Evolutionary conservation across 495 filamentous ascomycete genomes (phyloP).

Genomic region (Tuber calosporum): DNA sequence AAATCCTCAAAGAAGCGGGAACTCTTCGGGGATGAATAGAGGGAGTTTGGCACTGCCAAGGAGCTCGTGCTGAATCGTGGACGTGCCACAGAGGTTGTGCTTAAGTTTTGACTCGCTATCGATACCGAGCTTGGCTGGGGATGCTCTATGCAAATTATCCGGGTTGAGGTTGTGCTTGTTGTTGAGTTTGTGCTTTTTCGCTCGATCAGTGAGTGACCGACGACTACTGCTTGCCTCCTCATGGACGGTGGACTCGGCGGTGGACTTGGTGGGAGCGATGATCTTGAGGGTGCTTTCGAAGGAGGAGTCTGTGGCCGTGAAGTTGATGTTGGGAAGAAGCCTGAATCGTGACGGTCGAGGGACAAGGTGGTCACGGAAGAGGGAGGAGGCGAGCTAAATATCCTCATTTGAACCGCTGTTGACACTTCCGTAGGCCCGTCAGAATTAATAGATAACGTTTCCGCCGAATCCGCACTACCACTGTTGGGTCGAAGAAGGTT

Average conservation of each 20-base stretch:
- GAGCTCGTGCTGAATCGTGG: background rate
- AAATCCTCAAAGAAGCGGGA: constrained; percentile 31
- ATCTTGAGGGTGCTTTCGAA: background rate
- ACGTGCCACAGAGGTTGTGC: background rate
- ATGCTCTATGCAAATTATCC: background rate
- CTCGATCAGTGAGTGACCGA: background rate
- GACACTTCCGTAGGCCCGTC: background rate
- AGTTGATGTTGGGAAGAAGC: background rate
- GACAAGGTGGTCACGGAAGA: background rate
- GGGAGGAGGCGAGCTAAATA: background rate
- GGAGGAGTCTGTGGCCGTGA: background rate
- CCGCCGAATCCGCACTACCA: background rate
- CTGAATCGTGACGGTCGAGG: background rate
- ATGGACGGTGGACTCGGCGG: background rate
- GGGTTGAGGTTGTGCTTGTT: background rate
- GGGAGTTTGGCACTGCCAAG: background rate
- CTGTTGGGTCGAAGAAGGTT: background rate
- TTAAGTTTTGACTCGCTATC: background rate
- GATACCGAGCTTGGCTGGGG: background rate
- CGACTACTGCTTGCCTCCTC: background rate
- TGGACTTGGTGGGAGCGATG: background rate
- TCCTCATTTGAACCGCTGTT: background rate
- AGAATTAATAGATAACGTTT: constrained; percentile 3
- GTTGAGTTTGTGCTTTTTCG: background rate
- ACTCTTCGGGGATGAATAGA: constrained; percentile 21